These are phyloP conservation scores for Tephrocybe sp. DNA, from an alignment of 768 basidiomycete genomes.

Conservation along the genomic window DNA sequence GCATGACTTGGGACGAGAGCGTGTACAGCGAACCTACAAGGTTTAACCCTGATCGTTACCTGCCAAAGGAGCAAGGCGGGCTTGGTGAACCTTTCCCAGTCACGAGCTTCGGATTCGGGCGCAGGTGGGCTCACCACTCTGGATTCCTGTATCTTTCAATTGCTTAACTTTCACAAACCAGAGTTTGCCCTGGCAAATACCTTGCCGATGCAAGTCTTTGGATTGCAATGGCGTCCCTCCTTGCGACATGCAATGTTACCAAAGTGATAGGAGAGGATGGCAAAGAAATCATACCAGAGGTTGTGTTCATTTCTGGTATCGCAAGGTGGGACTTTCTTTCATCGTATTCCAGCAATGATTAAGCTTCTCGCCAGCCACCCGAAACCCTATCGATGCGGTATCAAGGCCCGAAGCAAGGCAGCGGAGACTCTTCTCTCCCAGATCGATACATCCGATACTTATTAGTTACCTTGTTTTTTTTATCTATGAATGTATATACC, in stretches of 20 bases:
- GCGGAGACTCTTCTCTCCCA: constrained; percentile 1
- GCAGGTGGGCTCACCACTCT: constrained; percentile 17
- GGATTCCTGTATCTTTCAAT: neutral
- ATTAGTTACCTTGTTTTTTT: neutral
- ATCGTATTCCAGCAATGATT: neutral
- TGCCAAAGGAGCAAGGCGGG: constrained; percentile 17
- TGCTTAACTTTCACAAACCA: constrained; percentile 5
- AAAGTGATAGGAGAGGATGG: constrained; percentile 13
- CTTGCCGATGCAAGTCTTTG: constrained; percentile 42
- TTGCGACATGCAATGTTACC: constrained; percentile 28
- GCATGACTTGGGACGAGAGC: constrained; percentile 24
- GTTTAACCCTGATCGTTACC: constrained; percentile 27
- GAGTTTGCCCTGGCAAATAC: constrained; percentile 38
- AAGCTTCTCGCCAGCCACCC: constrained; percentile 20
- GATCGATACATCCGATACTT: neutral
- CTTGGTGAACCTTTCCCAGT: constrained; percentile 24
- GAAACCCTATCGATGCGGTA: constrained; percentile 24
- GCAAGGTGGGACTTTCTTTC: constrained; percentile 19
- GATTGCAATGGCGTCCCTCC: constrained; percentile 25
- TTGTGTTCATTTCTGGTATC: constrained; percentile 30
- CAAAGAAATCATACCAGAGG: constrained; percentile 26
- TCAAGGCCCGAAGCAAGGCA: constrained; percentile 20
- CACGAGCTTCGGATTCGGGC: constrained; percentile 28
- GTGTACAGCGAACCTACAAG: constrained; percentile 23
- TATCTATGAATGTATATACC: neutral